Base-by-base conservation (phyloP, 2,329 filamentous ascomycete genomes). In the Ophiocordyceps australis region DNA sequence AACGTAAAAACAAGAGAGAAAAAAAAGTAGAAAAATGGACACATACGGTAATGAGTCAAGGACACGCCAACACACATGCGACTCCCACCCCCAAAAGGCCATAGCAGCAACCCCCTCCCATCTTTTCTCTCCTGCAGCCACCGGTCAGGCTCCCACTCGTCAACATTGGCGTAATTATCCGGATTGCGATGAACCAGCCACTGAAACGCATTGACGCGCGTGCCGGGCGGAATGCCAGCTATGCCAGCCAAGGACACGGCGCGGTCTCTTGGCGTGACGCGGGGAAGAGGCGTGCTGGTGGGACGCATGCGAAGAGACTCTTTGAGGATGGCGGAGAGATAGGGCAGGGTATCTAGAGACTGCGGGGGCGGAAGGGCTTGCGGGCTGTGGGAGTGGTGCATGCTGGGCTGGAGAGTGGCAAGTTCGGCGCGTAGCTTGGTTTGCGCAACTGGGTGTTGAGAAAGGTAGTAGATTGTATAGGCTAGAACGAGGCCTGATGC, bases 61-160 rank as follows among this genome's bases (percentile, higher is more conserved):
- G 24, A 21, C 9, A 20, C 18, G 5, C 24, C 24, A 14, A 26
- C 24, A n/a, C 24, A 26, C 24, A 26, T 26, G 11, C 24, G 24
- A 13, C 24, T 26, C 5, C 24, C 24, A 14, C 24, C 24, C 6
- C 24, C 24, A 21, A 26, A 26, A 5, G 24, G 16, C 24, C 24
- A 26, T 13, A 26, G 24, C 18, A 26, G 12, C 5, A 20, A 20
- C 9, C 11, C 12, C 13, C 16, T 21, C 2, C 18, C 24, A 16
- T 15, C 5, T 7, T 25, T 25, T 10, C 17, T 9, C 17, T 20
- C 24, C 5, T n/a, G n/a, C n/a, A 31, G 22, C 14, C n/a, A 17
- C 14, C 15, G 7, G 12, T 8, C 25, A 7, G 25, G 25, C 10
- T 12, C 11, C 25, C 25, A 26, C 19, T 17, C 14, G 14, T 26